phyloP scores from a whole-genome alignment of 2,329 filamentous ascomycete species.

The Eutypa lata region DNA sequence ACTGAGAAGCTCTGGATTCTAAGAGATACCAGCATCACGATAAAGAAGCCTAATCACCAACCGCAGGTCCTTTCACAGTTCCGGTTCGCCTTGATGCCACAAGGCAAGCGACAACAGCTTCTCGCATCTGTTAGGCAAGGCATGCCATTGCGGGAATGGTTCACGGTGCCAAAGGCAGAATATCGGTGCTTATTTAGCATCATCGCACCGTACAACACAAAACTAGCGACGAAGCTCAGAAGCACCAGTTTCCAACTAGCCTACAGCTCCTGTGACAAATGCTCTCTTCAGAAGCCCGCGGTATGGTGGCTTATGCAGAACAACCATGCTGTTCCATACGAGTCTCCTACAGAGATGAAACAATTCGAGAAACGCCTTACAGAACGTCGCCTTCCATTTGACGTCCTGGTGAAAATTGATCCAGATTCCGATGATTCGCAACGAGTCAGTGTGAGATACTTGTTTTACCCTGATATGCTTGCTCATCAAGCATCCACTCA shows the following conservation, averaged over 20 bases:
- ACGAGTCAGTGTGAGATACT: conserved; percentile 5
- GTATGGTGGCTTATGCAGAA: conserved; percentile 2
- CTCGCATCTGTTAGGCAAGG: not conserved
- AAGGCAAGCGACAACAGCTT: too few relatives aligned
- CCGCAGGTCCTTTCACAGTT: not conserved
- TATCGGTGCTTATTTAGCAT: conserved; percentile 5
- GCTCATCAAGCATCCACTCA: conserved; percentile 8
- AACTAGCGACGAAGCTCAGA: conserved; percentile 4
- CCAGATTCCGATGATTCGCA: not conserved
- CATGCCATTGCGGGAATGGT: conserved; percentile 1
- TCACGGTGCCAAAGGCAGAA: conserved; percentile 3
- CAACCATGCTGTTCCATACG: conserved; percentile 1
- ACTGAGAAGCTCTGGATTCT: too few relatives aligned
- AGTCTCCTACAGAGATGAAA: conserved; percentile 9
- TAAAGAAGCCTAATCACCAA: too few relatives aligned
- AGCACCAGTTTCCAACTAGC: conserved; percentile 3
- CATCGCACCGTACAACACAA: conserved; percentile 8
- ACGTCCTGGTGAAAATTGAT: conserved; percentile 4
- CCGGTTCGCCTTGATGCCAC: not conserved
- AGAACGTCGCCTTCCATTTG: conserved; percentile 2
- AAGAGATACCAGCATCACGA: too few relatives aligned
- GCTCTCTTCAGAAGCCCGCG: conserved; percentile 5
- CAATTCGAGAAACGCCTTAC: conserved; percentile 6
- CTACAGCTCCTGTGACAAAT: conserved; percentile 4
- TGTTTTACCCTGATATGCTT: conserved; percentile 6